phyloP scores from a whole-genome alignment of 73 alveolate genomes.

The Blepharisma japonicum region DNA sequence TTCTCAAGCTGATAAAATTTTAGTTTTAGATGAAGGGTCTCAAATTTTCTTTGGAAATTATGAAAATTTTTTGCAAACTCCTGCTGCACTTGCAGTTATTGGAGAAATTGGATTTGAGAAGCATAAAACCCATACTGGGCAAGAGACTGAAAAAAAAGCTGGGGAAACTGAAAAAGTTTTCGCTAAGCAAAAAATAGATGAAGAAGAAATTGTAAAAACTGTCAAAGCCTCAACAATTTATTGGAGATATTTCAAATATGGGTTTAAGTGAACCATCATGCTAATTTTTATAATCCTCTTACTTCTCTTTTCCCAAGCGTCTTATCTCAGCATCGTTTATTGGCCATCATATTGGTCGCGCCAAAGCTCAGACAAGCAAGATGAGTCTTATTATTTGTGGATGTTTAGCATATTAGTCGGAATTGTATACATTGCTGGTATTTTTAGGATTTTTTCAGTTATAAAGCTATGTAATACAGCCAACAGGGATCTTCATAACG shows the following conservation, averaged over 20 bases:
- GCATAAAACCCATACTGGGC: not conserved
- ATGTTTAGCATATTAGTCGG: not conserved
- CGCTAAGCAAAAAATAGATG: not conserved
- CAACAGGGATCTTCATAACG: not conserved
- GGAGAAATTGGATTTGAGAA: not conserved
- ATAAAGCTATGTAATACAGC: not conserved
- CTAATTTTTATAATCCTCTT: not conserved
- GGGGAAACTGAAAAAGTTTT: not conserved
- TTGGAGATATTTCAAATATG: not conserved
- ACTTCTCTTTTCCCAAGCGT: not conserved
- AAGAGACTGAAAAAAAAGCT: not conserved
- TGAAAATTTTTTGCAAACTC: not conserved
- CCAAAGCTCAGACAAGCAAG: constrained; percentile 3
- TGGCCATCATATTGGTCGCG: constrained; percentile 13
- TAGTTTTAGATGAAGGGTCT: constrained; percentile 46
- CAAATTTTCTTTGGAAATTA: not conserved
- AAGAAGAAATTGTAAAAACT: not conserved
- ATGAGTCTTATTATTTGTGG: not conserved
- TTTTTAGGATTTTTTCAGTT: not conserved
- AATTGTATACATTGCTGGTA: not conserved
- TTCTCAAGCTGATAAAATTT: constrained; percentile 29
- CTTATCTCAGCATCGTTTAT: not conserved
- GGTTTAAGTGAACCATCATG: not conserved
- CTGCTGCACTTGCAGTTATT: not conserved
- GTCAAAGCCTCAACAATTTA: not conserved